phyloP scores from a whole-genome alignment of 2,329 filamentous ascomycete genomes.

The Colletotrichum australisinense region DNA sequence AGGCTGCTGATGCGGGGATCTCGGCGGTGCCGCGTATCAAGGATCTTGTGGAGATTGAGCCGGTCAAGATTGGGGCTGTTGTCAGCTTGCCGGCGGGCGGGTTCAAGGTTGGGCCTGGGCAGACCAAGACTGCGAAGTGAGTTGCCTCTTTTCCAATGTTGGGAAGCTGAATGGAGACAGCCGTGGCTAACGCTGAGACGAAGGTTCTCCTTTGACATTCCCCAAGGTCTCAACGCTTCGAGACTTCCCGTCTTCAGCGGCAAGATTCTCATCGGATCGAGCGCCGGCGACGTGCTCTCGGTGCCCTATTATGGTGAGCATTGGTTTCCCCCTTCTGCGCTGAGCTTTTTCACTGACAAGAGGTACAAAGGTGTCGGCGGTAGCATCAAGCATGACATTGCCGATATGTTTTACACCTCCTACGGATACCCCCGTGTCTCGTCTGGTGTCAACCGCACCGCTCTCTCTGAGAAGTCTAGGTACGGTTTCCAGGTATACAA shows the following conservation, averaged over 20 bases:
- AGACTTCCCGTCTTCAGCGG: conserved; percentile 48
- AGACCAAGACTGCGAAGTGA: conserved; percentile 35
- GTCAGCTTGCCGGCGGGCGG: conserved; percentile 27
- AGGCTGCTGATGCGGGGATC: conserved; percentile 9
- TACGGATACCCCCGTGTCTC: conserved; percentile 23
- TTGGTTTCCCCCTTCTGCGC: too few relatives aligned
- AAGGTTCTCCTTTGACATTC: conserved; percentile 47
- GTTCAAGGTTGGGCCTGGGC: conserved; percentile 30
- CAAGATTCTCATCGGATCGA: conserved; percentile 46
- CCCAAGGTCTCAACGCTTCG: conserved; percentile 41
- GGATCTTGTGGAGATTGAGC: conserved; percentile 27
- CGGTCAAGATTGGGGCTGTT: conserved; percentile 14
- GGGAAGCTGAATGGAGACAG: not conserved
- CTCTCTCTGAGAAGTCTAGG: conserved; percentile 25
- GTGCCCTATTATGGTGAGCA: conserved; percentile 46
- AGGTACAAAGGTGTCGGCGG: conserved; percentile 12
- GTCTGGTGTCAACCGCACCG: conserved; percentile 17
- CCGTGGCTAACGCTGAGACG: conserved; percentile 14
- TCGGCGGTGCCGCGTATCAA: conserved; percentile 15
- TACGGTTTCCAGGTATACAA: not conserved
- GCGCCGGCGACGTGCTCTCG: conserved; percentile 46
- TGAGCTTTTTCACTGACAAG: not conserved
- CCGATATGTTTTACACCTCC: conserved; percentile 22
- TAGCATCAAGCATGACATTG: conserved; percentile 27
- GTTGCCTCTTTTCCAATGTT: not conserved